Evolutionary conservation across 345 rosid species (phyloP), one percentile per base, ranked within the genome.

Genomic region (Syzygium aqueum): DNA sequence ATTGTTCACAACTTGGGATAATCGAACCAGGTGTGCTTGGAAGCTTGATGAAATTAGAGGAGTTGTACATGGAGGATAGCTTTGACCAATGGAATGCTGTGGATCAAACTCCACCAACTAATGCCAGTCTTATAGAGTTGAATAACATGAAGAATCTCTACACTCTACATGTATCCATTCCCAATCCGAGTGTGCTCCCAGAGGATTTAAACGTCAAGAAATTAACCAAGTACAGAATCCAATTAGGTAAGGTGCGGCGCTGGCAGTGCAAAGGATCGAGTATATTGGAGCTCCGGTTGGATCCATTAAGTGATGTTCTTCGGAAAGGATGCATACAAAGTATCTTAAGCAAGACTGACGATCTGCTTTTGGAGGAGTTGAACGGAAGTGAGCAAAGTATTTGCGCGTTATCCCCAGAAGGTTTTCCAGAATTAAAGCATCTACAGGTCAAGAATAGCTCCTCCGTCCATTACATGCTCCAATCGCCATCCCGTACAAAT

Each of bases 121-220:
- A 28, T 61, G 33, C 1, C 0, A 3, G 19, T 14, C 9, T 61
- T 0, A 61, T 61, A n/a, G 73, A 61, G 19, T n/a, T 61, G 19
- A n/a, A n/a, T n/a, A 0, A n/a, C 5, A n/a, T 61, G 37, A n/a
- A n/a, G 9, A 61, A n/a, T 6, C 37, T 61, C 0, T 0, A 0
- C 19, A n/a, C 9, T n/a, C 0, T 61, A 2, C 0, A 61, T 61
- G 10, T 61, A 0, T 61, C 0, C 33, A 14, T 61, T 61, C 37
- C 10, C 0, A 0, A 61, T n/a, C 1, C 2, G 0, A 61, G 0
- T 0, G 0, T 25, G 5, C 33, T 61, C 0, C 0, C 37, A n/a
- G 10, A 14, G 37, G 73, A 61, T 14, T 9, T 61, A n/a, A n/a
- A 61, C 0, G 0, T 61, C 9, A 0, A 61, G 73, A 61, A 61